Conservation (phyloP, 2,329 filamentous ascomycete species). For the Stachybotrys elegans region DNA sequence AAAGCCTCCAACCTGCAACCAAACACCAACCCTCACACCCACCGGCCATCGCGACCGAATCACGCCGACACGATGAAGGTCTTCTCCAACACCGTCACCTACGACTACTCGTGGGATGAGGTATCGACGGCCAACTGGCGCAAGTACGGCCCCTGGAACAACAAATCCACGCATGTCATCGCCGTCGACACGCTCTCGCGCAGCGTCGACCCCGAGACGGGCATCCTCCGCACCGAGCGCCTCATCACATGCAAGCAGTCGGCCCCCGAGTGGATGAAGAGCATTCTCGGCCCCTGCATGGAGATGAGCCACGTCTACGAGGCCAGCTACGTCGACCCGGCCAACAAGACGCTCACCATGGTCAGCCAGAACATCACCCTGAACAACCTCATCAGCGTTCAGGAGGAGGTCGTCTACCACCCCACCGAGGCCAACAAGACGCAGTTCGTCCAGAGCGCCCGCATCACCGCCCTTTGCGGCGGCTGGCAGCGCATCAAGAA, state of each 20-base stretch:
- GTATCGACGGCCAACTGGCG: conserved; percentile 97
- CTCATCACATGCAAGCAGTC: conserved; percentile 58
- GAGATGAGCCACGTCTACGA: conserved; percentile 90
- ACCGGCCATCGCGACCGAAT: too few relatives aligned
- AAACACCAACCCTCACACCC: too few relatives aligned
- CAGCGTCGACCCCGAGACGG: conserved; percentile 47
- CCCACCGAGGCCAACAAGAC: conserved; percentile 59
- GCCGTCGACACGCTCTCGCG: conserved; percentile 90
- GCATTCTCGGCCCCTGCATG: conserved; percentile 66
- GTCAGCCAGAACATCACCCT: conserved; percentile 92
- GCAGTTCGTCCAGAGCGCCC: conserved; percentile 80
- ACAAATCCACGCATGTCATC: conserved; percentile 94
- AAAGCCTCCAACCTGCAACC: too few relatives aligned
- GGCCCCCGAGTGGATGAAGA: conserved; percentile 74
- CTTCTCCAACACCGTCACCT: conserved; percentile 84
- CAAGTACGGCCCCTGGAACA: conserved; percentile 99
- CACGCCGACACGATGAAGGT: conserved; percentile 93
- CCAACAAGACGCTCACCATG: conserved; percentile 85
- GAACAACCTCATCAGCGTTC: conserved; percentile 83
- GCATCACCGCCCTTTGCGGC: conserved; percentile 90
- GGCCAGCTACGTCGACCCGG: conserved; percentile 88
- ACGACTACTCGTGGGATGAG: conserved; percentile 98
- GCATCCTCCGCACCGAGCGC: conserved; percentile 57
- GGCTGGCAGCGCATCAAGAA: conserved; percentile 98
- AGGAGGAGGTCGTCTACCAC: conserved; percentile 86